Conservation (phyloP, 345 rosid genomes). For the Crucihimalaya himalaica region DNA sequence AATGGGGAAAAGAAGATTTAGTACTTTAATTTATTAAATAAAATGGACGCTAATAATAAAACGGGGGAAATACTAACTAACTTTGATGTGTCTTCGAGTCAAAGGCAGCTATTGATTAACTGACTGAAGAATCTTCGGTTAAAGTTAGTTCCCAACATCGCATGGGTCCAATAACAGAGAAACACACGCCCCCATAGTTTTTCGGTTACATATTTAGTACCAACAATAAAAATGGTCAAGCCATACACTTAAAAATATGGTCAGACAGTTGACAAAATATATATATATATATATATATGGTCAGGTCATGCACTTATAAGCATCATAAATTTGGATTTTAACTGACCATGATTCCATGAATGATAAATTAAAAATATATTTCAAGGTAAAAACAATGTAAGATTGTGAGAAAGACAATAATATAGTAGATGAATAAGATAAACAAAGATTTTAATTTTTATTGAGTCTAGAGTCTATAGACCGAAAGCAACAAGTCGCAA, state of each 20-base stretch:
- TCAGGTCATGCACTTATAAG: no score
- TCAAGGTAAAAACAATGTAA: neutral
- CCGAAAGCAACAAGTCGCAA: constrained; percentile 12
- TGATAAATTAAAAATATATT: neutral
- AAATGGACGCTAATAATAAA: no score
- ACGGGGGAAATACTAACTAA: no score
- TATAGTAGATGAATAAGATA: neutral
- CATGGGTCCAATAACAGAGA: constrained; percentile 6
- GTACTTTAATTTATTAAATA: no score
- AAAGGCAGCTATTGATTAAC: constrained; percentile 17
- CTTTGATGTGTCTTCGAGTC: neutral
- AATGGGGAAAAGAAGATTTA: no score
- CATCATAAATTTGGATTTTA: no score
- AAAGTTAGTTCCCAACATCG: neutral
- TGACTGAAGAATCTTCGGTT: constrained; percentile 34
- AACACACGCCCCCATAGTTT: constrained; percentile 8
- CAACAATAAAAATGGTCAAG: constrained; percentile 8
- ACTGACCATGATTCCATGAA: no score
- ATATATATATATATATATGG: no score
- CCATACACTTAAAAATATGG: neutral
- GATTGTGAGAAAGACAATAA: neutral
- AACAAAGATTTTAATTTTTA: neutral
- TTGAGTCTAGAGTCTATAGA: neutral
- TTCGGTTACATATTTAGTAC: neutral
- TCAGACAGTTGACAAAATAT: no score